Conservation (phyloP, 2,329 filamentous ascomycete genomes). For the Cadophora luteo-olivacea region DNA sequence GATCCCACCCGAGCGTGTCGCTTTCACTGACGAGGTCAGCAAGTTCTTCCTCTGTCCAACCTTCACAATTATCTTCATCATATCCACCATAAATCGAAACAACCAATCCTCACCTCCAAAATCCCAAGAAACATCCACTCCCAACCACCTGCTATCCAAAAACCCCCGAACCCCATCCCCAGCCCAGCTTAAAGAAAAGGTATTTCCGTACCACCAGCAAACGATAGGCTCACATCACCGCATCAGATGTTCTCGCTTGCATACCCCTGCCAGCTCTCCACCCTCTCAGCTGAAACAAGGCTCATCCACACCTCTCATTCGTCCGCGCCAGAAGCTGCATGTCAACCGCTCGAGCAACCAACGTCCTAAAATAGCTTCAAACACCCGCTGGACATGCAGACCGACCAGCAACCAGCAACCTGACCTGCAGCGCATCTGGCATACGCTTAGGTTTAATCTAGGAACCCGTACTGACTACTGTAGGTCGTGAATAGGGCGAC, state of each 20-base stretch:
- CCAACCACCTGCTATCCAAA: background rate
- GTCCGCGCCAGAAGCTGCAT: conserved; percentile 12
- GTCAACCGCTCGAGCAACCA: conserved; percentile 10
- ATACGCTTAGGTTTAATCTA: background rate
- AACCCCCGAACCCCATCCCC: background rate
- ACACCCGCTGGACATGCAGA: conserved; percentile 12
- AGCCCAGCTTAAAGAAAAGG: background rate
- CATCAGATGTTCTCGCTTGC: conserved; percentile 5
- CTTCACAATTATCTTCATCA: background rate
- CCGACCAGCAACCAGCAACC: background rate
- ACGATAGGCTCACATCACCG: conserved; percentile 7
- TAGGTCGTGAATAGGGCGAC: background rate
- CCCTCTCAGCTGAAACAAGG: conserved; percentile 4
- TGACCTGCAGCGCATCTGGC: background rate
- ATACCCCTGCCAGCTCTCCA: background rate
- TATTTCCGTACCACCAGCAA: conserved; percentile 11
- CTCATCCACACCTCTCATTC: conserved; percentile 4
- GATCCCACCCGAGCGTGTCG: conserved; percentile 21
- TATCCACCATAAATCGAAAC: background rate
- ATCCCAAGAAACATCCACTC: background rate
- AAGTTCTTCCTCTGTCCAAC: background rate
- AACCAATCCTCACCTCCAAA: background rate
- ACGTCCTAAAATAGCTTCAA: conserved; percentile 18
- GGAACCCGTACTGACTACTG: background rate
- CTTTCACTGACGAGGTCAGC: background rate